Conservation (phyloP, 225 moss, liverwort and hornwort genomes). For the Pseudisothecium myosuroides region DNA sequence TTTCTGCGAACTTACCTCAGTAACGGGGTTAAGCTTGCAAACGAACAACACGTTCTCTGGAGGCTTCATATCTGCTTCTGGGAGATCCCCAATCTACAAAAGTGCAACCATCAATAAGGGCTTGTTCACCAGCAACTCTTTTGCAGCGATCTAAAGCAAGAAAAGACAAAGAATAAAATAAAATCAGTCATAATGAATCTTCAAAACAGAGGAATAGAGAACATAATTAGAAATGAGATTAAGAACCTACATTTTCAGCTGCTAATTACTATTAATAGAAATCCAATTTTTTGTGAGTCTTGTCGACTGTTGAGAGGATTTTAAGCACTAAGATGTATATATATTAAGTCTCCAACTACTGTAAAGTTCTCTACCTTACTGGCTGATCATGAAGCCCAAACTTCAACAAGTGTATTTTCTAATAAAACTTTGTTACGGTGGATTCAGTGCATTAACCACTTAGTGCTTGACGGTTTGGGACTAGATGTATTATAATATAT, state of each 20-base stretch:
- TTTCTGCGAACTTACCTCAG: constrained; percentile 41
- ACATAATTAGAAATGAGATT: background rate
- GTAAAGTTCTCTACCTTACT: background rate
- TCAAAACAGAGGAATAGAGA: background rate
- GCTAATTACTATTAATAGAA: background rate
- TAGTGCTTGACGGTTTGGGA: background rate
- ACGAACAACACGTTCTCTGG: constrained; percentile 97
- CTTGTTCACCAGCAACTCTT: background rate
- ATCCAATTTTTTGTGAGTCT: background rate
- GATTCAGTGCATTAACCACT: too few relatives aligned
- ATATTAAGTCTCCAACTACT: background rate
- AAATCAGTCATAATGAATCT: background rate
- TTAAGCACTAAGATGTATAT: background rate
- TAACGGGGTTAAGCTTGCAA: constrained; percentile 95
- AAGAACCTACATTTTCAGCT: background rate
- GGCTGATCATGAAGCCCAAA: background rate
- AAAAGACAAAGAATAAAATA: background rate
- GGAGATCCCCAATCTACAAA: constrained; percentile 89
- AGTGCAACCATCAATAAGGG: background rate
- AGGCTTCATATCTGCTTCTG: constrained; percentile 90
- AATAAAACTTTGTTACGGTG: background rate
- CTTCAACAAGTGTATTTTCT: background rate
- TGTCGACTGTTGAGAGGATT: background rate
- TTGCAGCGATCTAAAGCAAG: background rate
- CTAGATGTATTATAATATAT: background rate